phyloP scores from a whole-genome alignment of 768 basidiomycete species.

The Exidia glandulosa region DNA sequence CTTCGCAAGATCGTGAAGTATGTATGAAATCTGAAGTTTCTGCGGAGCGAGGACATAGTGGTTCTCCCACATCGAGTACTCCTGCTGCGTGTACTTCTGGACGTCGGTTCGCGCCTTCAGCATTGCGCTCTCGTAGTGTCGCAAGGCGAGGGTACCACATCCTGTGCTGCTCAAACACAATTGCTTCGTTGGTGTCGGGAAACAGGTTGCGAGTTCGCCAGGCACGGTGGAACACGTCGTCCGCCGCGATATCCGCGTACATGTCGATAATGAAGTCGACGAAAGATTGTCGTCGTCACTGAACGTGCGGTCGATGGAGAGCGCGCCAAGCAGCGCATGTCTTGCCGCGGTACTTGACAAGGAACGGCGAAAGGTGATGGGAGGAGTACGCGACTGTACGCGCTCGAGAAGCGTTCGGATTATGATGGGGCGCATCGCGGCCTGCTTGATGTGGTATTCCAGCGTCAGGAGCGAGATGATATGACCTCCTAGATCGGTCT shows the following conservation, averaged over 20 bases:
- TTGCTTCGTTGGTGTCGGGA: conserved; percentile 75
- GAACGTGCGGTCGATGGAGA: conserved; percentile 64
- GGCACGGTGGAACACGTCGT: conserved; percentile 93
- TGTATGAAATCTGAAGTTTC: conserved; percentile 97
- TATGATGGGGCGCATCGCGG: conserved; percentile 81
- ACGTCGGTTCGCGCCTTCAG: conserved; percentile 67
- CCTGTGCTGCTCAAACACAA: conserved; percentile 90
- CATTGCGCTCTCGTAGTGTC: conserved; percentile 83
- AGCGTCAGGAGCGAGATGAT: conserved; percentile 85
- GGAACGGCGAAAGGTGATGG: conserved; percentile 82
- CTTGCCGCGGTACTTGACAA: conserved; percentile 93
- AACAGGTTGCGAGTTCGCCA: conserved; percentile 89
- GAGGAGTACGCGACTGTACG: conserved; percentile 73
- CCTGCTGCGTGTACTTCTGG: conserved; percentile 85
- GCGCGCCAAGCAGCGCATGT: conserved; percentile 89
- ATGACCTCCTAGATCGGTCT: conserved; percentile 78
- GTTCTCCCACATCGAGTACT: conserved; percentile 98
- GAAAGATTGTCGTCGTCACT: conserved; percentile 70
- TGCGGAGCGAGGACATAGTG: conserved; percentile 95
- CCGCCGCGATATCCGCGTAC: conserved; percentile 91
- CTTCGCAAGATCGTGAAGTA: conserved; percentile 80
- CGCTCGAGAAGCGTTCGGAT: conserved; percentile 84
- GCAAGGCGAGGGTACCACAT: conserved; percentile 92
- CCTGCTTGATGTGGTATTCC: conserved; percentile 86
- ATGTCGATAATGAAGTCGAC: conserved; percentile 88